Conservation (phyloP, 2,329 filamentous ascomycete genomes). For the Cytospora schulzeri region DNA sequence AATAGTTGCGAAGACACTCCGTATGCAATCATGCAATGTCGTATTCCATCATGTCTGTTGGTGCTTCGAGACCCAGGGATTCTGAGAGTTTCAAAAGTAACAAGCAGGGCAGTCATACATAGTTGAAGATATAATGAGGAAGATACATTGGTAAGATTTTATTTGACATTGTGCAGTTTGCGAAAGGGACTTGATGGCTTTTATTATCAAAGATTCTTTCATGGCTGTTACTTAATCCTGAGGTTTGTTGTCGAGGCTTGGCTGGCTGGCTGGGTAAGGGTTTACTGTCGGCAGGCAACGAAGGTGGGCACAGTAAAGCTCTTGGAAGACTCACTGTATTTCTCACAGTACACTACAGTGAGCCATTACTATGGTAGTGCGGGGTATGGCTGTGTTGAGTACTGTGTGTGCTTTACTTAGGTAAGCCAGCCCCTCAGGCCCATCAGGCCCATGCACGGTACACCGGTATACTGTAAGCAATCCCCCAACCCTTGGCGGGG, state of each 20-base stretch:
- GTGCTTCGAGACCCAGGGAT: neutral
- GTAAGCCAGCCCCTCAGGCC: no score
- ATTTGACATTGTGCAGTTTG: neutral
- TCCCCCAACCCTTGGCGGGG: neutral
- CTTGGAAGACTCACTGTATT: neutral
- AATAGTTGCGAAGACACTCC: neutral
- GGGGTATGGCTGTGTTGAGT: neutral
- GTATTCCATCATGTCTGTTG: neutral
- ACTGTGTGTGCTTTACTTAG: neutral
- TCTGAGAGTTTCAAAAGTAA: neutral
- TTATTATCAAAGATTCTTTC: no score
- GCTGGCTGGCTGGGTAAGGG: neutral
- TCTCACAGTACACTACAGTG: neutral
- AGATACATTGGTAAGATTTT: neutral
- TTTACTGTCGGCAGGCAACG: neutral
- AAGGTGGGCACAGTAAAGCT: neutral
- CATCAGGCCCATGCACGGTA: no score
- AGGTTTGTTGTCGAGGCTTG: neutral
- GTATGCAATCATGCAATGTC: neutral
- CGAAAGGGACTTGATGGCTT: neutral
- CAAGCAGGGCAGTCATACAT: neutral
- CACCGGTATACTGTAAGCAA: no score
- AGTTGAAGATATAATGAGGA: neutral
- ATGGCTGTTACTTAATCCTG: no score
- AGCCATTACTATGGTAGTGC: neutral